Base-by-base conservation (phyloP, 1,139 yeast genomes). In the Candida glucosophila region DNA sequence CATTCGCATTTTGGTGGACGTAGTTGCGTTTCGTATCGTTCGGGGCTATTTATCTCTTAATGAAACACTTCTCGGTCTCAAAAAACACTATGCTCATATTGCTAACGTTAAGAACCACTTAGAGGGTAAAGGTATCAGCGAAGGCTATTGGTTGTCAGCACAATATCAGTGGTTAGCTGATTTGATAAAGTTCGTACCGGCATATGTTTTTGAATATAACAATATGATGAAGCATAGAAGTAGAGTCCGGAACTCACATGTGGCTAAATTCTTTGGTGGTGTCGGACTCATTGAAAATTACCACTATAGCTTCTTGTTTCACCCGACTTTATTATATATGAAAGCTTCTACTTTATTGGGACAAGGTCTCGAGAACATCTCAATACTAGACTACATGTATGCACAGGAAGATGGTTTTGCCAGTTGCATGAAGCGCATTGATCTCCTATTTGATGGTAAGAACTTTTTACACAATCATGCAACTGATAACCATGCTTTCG, bases 1-100 rank as follows among this genome's bases (percentile, higher is more conserved):
- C 29, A 41, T 66, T 6, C 47, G 83, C 22, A 43, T 44, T 9
- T 49, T 78, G 23, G 47, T 79, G 7, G 94, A 83, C 44, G 44
- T 69, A 3, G 44, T 72, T 6, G 78, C 80, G 0, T 61, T 77
- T 30, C 81, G 77, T 37, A 73, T 80, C 9, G 71, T 73, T 4
- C 62, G 81, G 34, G 60, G 76, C 1, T 70, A 75, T 37, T 57
- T 81, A 19, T 72, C 80, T n/a, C 36, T 72, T 14, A 79, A 71
- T 22, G 73, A 71, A 35, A 67, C 80, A 1, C 59, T 75, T 20
- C 40, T 59, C 20, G 83, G 86, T 0, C 67, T 73, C 37, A 62
- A 67, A 30, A 79, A 76, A 44, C 85, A 81, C 42, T 63, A 64
- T 22, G 57, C 71, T 6, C 95, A 83, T 50, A 44, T 79, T 2